Conservation (phyloP, 2,329 filamentous ascomycete genomes). For the Intubia oerlemansii region DNA sequence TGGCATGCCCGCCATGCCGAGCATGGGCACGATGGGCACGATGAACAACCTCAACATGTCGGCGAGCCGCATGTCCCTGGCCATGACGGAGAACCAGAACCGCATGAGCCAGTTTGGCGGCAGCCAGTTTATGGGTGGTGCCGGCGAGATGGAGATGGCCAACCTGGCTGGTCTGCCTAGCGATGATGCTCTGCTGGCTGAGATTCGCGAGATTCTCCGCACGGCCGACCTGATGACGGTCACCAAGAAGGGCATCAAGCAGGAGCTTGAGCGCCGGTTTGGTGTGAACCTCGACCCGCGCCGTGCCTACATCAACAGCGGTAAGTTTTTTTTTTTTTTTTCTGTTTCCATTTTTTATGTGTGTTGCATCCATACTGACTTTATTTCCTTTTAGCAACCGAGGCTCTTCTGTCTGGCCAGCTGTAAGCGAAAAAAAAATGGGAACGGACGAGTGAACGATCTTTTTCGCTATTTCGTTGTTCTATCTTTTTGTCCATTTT, state of each 20-base stretch:
- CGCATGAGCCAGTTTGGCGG: constrained; percentile 40
- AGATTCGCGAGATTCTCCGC: constrained; percentile 83
- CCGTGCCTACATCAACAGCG: constrained; percentile 83
- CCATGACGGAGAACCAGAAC: constrained; percentile 49
- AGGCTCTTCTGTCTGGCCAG: constrained; percentile 58
- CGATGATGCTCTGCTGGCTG: constrained; percentile 75
- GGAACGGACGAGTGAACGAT: too few relatives aligned
- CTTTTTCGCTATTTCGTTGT: not conserved
- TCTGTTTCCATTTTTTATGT: not conserved
- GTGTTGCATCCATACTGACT: not conserved
- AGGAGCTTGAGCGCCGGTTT: constrained; percentile 79
- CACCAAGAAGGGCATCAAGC: constrained; percentile 96
- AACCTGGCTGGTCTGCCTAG: constrained; percentile 58
- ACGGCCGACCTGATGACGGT: constrained; percentile 93
- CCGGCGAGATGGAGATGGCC: constrained; percentile 44
- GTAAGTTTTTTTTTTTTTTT: constrained; percentile 28
- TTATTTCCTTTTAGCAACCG: constrained; percentile 34
- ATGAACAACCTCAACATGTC: constrained; percentile 3
- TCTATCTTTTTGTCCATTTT: not conserved
- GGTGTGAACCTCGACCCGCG: constrained; percentile 68
- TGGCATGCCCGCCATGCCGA: constrained; percentile 23
- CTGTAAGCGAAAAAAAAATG: too few relatives aligned
- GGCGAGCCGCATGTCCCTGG: constrained; percentile 54
- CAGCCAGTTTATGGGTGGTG: constrained; percentile 32
- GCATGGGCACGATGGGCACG: constrained; percentile 26